Evolutionary conservation across 129 eudicot genomes (phyloP), one percentile per base, ranked within the genome.

Genomic region (Sambucus nigra): DNA sequence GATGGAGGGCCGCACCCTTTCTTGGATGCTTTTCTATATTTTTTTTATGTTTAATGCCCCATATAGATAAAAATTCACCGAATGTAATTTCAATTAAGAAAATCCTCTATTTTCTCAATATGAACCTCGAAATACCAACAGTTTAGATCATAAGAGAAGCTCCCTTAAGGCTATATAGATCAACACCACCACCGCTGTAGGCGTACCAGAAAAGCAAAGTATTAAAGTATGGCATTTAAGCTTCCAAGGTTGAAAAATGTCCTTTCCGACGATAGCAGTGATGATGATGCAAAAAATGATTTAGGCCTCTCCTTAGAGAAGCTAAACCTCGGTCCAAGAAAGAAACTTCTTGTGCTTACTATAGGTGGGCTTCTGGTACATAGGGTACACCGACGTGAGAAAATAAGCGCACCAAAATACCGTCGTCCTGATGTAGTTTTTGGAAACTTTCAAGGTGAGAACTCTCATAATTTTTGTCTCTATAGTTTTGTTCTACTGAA

Each of bases 311-410:
- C 70, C 0, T n/a, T 78, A 46, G 69, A 74, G 14, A 74, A 74
- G 44, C 65, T 71, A 19, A 75, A 35, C 50, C 60, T 68, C 27
- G 73, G 77, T 57, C 72, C 76, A 0, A 72, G 41, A 50, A 78
- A 82, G 72, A 78, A 82, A 38, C 82, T 82, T 13, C 72, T 78
- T 33, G 83, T 83, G 62, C 46, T 83, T 31, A 45, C 54, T 47
- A 50, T 79, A 1, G 66, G 71, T 8, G 83, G 87, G 1, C 18
- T 83, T 4, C 59, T 83, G 0, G 67, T 66, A 20, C 66, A 72
- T 23, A 60, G 82, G 39, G 72, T 60, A 5, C 82, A 69, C 55
- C 15, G 19, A 25, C 65, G 35, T 6, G 2, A 47, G 0, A 60
- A 40, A 0, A 19, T 25, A 21, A 55, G 48, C 47, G 29, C 63